Evolutionary conservation across 371 early-diverging fungal genomes (phyloP).

Genomic region (Apophysomyces ossiformis): DNA sequence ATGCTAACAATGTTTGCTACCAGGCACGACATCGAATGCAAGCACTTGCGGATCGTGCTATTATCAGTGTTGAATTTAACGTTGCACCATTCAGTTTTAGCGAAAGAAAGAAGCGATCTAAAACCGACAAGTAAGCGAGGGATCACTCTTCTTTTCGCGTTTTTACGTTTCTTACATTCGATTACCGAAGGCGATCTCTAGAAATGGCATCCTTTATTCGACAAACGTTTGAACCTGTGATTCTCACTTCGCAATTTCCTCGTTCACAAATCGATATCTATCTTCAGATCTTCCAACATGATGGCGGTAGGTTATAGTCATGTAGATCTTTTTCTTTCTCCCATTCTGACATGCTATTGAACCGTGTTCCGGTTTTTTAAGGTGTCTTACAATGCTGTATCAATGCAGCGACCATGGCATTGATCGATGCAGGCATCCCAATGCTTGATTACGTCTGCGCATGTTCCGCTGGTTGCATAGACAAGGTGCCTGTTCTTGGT

Average conservation of each 20-base stretch:
- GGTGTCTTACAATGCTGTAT: constrained; percentile 81
- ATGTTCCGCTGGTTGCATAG: constrained; percentile 91
- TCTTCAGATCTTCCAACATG: constrained; percentile 89
- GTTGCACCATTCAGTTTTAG: constrained; percentile 91
- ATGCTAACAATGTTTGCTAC: neutral
- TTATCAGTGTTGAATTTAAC: constrained; percentile 90
- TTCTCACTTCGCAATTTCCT: constrained; percentile 75
- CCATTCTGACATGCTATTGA: too few species aligned
- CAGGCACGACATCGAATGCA: constrained; percentile 67
- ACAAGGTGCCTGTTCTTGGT: constrained; percentile 82
- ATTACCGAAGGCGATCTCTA: constrained; percentile 67
- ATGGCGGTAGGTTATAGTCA: constrained; percentile 70
- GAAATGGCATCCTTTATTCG: constrained; percentile 86
- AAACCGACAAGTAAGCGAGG: constrained; percentile 77
- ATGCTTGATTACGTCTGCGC: constrained; percentile 95
- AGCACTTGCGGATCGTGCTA: constrained; percentile 76
- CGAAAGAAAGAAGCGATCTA: constrained; percentile 82
- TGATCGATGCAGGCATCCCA: constrained; percentile 98
- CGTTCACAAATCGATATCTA: constrained; percentile 93
- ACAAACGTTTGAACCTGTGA: constrained; percentile 92
- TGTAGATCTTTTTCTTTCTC: too few species aligned
- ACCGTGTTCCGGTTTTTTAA: neutral
- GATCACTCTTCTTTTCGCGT: neutral
- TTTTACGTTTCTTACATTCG: constrained; percentile 4
- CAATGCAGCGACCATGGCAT: constrained; percentile 93